Percentiles rank a stretch among this genome's conserved stretches.
Evolutionary conservation across 1,139 yeast species (phyloP).

Genomic region (Ogataea hybrid): DNA sequence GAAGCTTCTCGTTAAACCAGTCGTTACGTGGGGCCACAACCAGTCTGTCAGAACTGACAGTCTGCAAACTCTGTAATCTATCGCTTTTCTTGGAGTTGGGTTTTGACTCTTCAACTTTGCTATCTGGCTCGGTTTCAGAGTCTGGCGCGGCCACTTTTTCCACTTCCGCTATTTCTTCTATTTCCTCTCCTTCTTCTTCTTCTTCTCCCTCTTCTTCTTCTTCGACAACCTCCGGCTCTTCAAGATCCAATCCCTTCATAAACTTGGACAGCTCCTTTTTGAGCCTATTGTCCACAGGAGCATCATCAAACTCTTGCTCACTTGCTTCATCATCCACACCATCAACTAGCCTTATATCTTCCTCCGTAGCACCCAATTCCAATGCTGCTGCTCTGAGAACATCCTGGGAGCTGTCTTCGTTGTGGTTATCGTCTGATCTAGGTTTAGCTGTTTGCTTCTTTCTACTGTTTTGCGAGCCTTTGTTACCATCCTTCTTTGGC

Average conservation of each 20-base stretch:
- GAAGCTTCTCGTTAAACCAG: conserved; percentile 59
- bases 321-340: conserved; percentile 60
- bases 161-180: conserved; percentile 26
- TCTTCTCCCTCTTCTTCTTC: no score
- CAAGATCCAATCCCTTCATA: conserved; percentile 45
- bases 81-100: conserved; percentile 32
- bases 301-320: conserved; percentile 56
- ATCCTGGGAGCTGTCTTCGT: conserved; percentile 20
- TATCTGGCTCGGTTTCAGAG: conserved; percentile 32
- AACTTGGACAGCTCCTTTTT: conserved; percentile 60
- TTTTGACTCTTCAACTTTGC: conserved; percentile 25
- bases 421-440: conserved; percentile 21
- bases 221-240: conserved; percentile 32
- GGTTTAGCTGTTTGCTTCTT: conserved; percentile 1
- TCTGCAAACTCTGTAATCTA: conserved; percentile 49
- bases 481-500: conserved; percentile 1
- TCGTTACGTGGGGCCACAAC: conserved; percentile 63
- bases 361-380: conserved; percentile 68
- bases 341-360: conserved; percentile 53
- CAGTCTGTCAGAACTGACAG: conserved; percentile 57
- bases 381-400: conserved; percentile 66
- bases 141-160: conserved; percentile 19
- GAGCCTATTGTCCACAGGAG: conserved; percentile 47
- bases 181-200: no score
- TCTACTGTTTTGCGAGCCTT: conserved; percentile 3